Evolutionary conservation across 257 asterid genomes (phyloP).

Genomic region (Echium plantagineum): DNA sequence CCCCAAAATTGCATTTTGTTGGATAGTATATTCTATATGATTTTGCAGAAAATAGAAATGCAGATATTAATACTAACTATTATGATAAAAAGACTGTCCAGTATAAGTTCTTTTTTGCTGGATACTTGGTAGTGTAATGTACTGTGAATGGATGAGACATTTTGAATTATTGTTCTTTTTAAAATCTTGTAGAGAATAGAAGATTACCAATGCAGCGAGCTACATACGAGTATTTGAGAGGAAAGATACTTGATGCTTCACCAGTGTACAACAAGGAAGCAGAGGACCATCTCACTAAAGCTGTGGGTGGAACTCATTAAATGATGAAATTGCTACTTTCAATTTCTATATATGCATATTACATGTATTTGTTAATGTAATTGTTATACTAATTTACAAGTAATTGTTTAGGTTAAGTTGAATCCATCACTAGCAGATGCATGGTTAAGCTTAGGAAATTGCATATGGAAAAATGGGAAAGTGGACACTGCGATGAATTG

Average conservation of each 20-base stretch:
- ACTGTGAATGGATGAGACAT: no score
- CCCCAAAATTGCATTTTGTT: no score
- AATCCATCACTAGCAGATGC: slow-evolving; percentile 24
- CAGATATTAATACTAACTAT: no score
- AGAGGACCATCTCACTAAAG: slow-evolving; percentile 90
- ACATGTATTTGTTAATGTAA: not conserved
- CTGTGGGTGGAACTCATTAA: slow-evolving; percentile 22
- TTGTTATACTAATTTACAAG: not conserved
- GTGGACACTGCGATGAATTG: slow-evolving; percentile 74
- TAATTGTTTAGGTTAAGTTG: not conserved
- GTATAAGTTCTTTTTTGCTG: no score
- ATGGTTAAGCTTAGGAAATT: slow-evolving; percentile 83
- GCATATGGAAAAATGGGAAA: slow-evolving; percentile 98
- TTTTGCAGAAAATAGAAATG: no score
- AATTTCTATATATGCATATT: no score
- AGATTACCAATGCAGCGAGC: slow-evolving; percentile 62
- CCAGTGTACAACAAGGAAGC: slow-evolving; percentile 84
- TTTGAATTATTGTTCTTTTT: no score
- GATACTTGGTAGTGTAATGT: no score
- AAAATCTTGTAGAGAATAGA: slow-evolving; percentile 49
- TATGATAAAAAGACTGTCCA: no score
- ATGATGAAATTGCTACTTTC: no score
- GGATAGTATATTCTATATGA: no score
- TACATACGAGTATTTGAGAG: slow-evolving; percentile 66
- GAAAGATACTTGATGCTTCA: slow-evolving; percentile 67